Base-by-base conservation (phyloP, 2,329 filamentous ascomycete species). In the Pseudonectria buxi region DNA sequence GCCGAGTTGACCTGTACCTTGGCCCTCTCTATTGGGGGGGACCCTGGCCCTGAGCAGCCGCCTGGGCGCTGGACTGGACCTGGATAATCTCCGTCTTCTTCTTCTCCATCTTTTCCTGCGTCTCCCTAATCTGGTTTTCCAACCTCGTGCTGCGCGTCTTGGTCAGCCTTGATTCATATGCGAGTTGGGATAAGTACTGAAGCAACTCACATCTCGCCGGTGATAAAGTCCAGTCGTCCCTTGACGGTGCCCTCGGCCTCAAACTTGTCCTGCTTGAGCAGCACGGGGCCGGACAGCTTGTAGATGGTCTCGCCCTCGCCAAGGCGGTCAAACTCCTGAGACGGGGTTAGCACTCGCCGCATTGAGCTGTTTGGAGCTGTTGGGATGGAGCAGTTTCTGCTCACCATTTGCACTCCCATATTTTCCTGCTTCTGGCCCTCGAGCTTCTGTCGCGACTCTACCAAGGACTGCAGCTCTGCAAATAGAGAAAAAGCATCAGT, bases 361-460 rank as follows among this genome's bases (percentile, higher is more conserved):
- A n/a, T n/a, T n/a, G n/a, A n/a, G n/a, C n/a, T 42, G n/a, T 16
- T 32, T 25, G 22, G 26, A n/a, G 10, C 25, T 16, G 22, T 33
- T 16, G 12, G 14, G 10, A 28, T 28, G 16, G 13, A n/a, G 7
- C 7, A 6, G 15, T 22, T 13, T 24, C 9, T 22, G 35, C 61
- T 29, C 49, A 86, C 86, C 65, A 86, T 83, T 60, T 94, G 80
- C 9, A 98, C 92, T 12, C 83, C 81, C 32, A 81, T 67, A 58
- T 96, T 98, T 62, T 98, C 92, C 56, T 95, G 86, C 59, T 85
- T 85, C 62, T 98, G 92, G 6, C 88, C 85, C 59, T 95, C 89
- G 6, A 98, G 78, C 64, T 85, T 94, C 66, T 98, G 89, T 44
- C 89, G 78, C 9, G 87, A 84, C 29, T 80, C 72, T 16, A 96